phyloP scores from a whole-genome alignment of 148 eudicot genomes.

The Rhododendron griersonianum region DNA sequence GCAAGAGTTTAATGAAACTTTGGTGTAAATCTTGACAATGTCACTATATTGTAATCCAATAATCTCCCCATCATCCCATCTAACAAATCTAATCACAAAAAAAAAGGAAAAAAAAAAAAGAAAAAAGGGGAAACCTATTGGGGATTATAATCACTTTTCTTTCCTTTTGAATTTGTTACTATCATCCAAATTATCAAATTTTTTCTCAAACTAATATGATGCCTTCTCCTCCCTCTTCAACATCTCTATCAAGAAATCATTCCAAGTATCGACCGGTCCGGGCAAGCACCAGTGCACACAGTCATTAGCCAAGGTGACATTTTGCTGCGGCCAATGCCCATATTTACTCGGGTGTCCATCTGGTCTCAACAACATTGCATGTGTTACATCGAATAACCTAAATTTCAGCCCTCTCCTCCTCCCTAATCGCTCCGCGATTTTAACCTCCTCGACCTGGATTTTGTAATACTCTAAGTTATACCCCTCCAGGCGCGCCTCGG shows the following conservation, averaged over 20 bases:
- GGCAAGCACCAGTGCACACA: constrained; percentile 76
- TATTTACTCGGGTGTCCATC: constrained; percentile 64
- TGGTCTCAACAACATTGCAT: constrained; percentile 49
- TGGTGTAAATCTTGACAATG: background rate
- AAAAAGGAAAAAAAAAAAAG: background rate
- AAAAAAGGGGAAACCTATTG: too few species aligned
- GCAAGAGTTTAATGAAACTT: background rate
- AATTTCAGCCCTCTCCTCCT: constrained; percentile 33
- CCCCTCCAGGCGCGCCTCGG: constrained; percentile 34
- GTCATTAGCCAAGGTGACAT: constrained; percentile 38
- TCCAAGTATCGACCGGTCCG: constrained; percentile 64
- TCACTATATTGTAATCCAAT: background rate
- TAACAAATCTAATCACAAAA: background rate
- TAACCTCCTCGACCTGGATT: constrained; percentile 39
- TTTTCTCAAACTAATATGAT: background rate
- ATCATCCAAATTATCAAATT: background rate
- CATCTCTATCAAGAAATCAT: constrained; percentile 53
- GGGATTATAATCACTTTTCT: background rate
- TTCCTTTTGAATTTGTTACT: background rate
- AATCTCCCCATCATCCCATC: constrained; percentile 1
- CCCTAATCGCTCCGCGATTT: constrained; percentile 33
- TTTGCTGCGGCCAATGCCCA: constrained; percentile 41
- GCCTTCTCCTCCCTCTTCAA: constrained; percentile 26
- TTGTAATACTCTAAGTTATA: constrained; percentile 32
- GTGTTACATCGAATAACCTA: constrained; percentile 44